Conservation (phyloP, 495 filamentous ascomycete genomes). For the Sporormia fimetaria region DNA sequence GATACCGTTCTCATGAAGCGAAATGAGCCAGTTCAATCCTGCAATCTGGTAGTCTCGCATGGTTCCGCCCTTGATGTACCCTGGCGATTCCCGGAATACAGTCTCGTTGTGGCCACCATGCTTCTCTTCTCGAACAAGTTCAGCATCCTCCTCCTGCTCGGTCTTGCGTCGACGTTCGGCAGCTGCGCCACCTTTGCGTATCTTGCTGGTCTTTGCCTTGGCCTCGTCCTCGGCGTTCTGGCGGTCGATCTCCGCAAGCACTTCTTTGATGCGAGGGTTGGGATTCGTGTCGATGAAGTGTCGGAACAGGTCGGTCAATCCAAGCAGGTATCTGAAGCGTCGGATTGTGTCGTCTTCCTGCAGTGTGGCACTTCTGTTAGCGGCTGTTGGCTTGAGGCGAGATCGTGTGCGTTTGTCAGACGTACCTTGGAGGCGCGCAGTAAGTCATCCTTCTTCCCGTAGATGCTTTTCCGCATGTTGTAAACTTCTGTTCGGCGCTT, state of each 20-base stretch:
- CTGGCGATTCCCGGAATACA: conserved; percentile 83
- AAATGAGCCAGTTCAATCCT: conserved; percentile 96
- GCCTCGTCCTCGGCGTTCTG: conserved; percentile 68
- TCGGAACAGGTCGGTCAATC: conserved; percentile 92
- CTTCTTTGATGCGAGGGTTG: conserved; percentile 78
- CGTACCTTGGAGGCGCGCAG: conserved; percentile 83
- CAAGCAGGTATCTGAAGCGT: conserved; percentile 89
- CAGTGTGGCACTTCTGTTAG: conserved; percentile 2
- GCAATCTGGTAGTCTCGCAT: conserved; percentile 96
- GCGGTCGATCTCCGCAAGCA: conserved; percentile 85
- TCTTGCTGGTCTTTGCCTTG: conserved; percentile 57
- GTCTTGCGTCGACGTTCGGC: conserved; percentile 73
- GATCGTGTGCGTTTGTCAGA: neutral
- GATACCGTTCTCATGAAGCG: conserved; percentile 95
- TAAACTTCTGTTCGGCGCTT: conserved; percentile 75
- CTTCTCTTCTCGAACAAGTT: conserved; percentile 84
- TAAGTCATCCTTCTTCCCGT: conserved; percentile 86
- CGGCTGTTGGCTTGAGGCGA: neutral
- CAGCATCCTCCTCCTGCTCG: conserved; percentile 95
- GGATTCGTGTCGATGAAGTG: conserved; percentile 99
- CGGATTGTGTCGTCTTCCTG: conserved; percentile 94
- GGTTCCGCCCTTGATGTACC: conserved; percentile 68
- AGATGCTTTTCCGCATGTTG: conserved; percentile 74
- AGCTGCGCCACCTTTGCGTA: conserved; percentile 74
- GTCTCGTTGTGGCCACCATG: conserved; percentile 74